Conservation (phyloP, 768 basidiomycete genomes). For the Trametes cinnabarina region DNA sequence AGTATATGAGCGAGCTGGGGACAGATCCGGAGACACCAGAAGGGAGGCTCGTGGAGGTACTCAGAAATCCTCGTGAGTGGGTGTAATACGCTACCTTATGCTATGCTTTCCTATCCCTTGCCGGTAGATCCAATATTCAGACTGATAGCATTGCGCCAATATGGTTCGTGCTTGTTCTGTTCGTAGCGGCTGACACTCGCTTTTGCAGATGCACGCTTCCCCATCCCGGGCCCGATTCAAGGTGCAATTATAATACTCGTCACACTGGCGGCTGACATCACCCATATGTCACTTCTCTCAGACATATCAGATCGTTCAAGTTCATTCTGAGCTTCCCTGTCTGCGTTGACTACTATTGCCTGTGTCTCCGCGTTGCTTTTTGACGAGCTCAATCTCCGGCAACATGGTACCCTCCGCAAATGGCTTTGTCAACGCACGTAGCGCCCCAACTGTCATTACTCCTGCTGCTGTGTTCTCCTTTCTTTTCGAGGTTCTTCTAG, state of each 20-base stretch:
- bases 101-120: background rate
- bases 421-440: background rate
- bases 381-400: no score
- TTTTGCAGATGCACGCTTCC: no score
- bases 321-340: no score
- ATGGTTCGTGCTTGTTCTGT: no score
- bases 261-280: no score
- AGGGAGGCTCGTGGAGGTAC: constrained; percentile 47
- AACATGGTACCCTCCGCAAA: background rate
- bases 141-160: background rate
- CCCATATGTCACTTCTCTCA: no score
- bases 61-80: constrained; percentile 38
- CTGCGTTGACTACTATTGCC: no score
- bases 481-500: constrained; percentile 1
- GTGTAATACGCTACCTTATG: background rate
- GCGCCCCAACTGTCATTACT: background rate
- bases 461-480: background rate
- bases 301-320: no score
- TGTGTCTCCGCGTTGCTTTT: background rate
- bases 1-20: constrained; percentile 60
- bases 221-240: no score
- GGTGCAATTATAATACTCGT: no score
- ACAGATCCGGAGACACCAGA: constrained; percentile 47
- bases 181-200: no score
- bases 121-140: background rate